Conservation (phyloP, 495 filamentous ascomycete species). For the Saxophila tyrrhenica region DNA sequence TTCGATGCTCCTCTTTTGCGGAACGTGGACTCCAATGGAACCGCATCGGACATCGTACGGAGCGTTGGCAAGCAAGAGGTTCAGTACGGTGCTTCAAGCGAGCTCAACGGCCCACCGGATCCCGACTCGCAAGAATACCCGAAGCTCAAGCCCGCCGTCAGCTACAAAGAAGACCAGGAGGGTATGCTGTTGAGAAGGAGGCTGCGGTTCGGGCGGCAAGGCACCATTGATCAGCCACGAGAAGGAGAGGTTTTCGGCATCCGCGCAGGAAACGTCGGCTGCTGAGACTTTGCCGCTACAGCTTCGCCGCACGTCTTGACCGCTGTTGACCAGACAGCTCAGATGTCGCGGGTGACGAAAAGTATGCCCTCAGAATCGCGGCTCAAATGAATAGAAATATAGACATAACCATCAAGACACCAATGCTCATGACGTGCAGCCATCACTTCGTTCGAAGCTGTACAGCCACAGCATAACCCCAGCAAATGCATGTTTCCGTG, state of each 20-base stretch:
- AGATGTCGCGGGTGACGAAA: no score
- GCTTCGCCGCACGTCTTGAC: no score
- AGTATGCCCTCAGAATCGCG: no score
- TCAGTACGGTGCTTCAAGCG: neutral
- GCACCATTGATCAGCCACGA: neutral
- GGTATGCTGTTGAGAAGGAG: neutral
- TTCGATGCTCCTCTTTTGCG: slow-evolving; percentile 17
- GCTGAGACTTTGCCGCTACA: no score
- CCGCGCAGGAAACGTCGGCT: no score
- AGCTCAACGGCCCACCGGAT: neutral
- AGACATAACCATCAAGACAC: no score
- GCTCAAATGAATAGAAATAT: no score
- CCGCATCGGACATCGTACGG: neutral
- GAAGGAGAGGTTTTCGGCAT: neutral
- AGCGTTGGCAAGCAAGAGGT: neutral
- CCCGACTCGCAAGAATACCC: neutral
- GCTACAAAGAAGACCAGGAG: neutral
- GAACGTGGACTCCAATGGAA: slow-evolving; percentile 8
- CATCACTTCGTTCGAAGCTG: no score
- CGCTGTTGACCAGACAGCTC: no score
- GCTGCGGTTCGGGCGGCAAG: neutral
- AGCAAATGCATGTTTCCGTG: no score
- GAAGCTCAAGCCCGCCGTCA: neutral
- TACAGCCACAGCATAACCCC: no score
- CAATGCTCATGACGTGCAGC: no score